These are phyloP conservation scores for Talaromyces thailandensis DNA, from an alignment of 495 filamentous ascomycete species.

Conservation along the genomic window DNA sequence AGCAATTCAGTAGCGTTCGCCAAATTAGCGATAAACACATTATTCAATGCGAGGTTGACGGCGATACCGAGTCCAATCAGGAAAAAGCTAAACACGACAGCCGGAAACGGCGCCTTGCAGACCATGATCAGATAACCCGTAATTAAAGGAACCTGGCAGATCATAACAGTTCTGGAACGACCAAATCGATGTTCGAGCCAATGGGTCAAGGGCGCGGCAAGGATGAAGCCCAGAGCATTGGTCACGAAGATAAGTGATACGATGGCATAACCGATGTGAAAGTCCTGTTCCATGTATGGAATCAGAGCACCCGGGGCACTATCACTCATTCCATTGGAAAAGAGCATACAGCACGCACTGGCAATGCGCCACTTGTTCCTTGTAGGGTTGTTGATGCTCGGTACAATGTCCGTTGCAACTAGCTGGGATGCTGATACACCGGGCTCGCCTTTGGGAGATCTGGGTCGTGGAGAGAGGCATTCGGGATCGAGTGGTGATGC, in stretches of 20 bases:
- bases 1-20: conserved; percentile 53
- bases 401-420: conserved; percentile 27
- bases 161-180: conserved; percentile 49
- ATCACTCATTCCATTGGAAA: conserved; percentile 49
- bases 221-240: conserved; percentile 69
- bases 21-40: conserved; percentile 66
- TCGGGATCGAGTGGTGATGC: conserved; percentile 17
- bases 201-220: conserved; percentile 54
- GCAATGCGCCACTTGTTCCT: conserved; percentile 29
- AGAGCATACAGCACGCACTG: conserved; percentile 24
- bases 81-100: conserved; percentile 55
- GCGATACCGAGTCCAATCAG: conserved; percentile 60
- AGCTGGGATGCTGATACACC: background rate
- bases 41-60: conserved; percentile 59
- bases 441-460: conserved; percentile 14
- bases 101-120: conserved; percentile 58
- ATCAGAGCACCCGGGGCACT: conserved; percentile 63
- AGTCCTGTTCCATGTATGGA: conserved; percentile 65
- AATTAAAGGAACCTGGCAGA: conserved; percentile 39
- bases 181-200: conserved; percentile 45
- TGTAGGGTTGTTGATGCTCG: conserved; percentile 41
- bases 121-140: conserved; percentile 56
- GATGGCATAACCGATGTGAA: conserved; percentile 61
- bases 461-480: conserved; percentile 35
- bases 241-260: conserved; percentile 75